Base-by-base conservation (phyloP, 176 grass and related monocot genomes). In the Triticum urartu region DNA sequence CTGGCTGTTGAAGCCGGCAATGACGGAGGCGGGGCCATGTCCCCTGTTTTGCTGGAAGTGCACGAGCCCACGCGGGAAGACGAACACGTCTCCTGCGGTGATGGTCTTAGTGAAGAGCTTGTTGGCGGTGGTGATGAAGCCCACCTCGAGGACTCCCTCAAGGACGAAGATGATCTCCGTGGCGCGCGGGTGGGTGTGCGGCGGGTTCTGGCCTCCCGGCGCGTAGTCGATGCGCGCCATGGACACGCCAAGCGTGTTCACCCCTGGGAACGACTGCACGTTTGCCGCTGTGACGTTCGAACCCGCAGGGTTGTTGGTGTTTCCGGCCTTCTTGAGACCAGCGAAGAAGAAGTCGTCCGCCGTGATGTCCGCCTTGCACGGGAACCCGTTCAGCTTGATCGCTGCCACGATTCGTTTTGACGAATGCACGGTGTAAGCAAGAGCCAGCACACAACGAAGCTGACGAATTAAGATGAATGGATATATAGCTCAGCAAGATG, bases 1-100 rank as follows among this genome's bases (percentile, higher is more conserved):
- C 87, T 97, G 94, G 89, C 89, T 94, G 68, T 94, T 93, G 91
- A 97, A 97, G 17, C 28, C 94, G 9, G 91, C 82, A 10, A 97
- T 28, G 50, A 93, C 89, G 0, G 87, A 72, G 63, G 94, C 94
- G 1, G 91, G 79, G 7, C 28, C 35, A 12, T 78, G 0, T 0
- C 38, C 38, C 38, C 38, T 39, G 38, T 39, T 39, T 7, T 39
- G 38, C 38, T 39, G 38, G 38, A 39, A 39, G 38, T 39, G 38
- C 38, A 39, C 38, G 38, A 39, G 38, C 1, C 38, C 38, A 39
- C 38, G 38, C 38, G 38, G 38, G 38, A 39, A 39, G 2, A 39
- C 38, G 38, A 39, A 39, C 38, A 39, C 38, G 38, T 39, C 38
- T 39, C 38, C 38, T 7, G 8, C 38, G 7, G 38, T 39, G 7